These are phyloP conservation scores for Calocybe gambosa DNA, from an alignment of 1,284 basidiomycete species.

Conservation along the genomic window DNA sequence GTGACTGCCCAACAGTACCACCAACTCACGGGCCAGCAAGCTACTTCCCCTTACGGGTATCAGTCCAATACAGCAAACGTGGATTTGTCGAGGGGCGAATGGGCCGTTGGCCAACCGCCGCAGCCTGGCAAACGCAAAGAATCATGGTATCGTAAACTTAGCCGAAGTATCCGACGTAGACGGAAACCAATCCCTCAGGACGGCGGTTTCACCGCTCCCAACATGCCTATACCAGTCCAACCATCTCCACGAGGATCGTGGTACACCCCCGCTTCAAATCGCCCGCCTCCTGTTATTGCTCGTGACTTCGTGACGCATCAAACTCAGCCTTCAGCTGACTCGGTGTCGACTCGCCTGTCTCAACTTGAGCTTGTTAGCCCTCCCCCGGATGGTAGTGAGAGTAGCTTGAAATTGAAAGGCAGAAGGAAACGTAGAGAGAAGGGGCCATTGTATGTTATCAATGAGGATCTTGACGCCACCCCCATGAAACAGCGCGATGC, in stretches of 20 bases:
- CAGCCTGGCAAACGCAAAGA: conserved; percentile 24
- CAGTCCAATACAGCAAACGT: not conserved
- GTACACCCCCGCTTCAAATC: conserved; percentile 9
- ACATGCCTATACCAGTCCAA: not conserved
- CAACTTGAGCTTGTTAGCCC: conserved; percentile 28
- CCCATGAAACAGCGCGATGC: conserved; percentile 18
- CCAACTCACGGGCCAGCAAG: conserved; percentile 18
- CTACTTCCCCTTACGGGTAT: conserved; percentile 5
- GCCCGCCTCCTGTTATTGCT: conserved; percentile 10
- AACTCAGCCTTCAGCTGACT: conserved; percentile 12
- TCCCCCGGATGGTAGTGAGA: conserved; percentile 14
- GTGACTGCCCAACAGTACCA: conserved; percentile 27
- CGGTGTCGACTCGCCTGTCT: conserved; percentile 27
- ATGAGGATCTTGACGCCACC: conserved; percentile 28
- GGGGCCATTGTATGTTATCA: conserved; percentile 28
- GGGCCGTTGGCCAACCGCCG: not conserved
- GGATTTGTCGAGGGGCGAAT: not conserved
- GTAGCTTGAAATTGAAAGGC: conserved; percentile 12
- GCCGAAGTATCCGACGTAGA: conserved; percentile 14
- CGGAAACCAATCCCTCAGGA: conserved; percentile 8
- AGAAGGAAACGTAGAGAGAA: conserved; percentile 22
- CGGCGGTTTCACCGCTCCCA: not conserved
- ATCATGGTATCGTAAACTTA: conserved; percentile 33
- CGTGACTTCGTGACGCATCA: conserved; percentile 10
- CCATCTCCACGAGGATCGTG: conserved; percentile 11